Conservation (phyloP, 768 basidiomycete species). For the Amanita thiersii region DNA sequence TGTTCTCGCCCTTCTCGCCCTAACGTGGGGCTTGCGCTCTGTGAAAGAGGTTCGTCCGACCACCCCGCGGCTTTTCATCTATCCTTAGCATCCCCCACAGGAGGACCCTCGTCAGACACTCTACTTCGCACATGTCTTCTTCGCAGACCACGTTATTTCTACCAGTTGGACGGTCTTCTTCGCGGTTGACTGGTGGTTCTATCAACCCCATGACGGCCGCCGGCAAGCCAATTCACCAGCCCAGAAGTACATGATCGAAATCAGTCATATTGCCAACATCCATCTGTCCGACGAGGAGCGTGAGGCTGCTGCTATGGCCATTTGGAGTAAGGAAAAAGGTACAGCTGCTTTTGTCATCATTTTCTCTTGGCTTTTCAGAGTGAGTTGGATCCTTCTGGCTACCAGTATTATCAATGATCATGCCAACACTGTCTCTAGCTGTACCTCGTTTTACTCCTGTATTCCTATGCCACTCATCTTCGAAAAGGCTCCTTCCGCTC, state of each 20-base stretch:
- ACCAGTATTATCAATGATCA: constrained; percentile 8
- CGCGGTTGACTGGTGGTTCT: constrained; percentile 83
- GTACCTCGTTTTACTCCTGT: constrained; percentile 85
- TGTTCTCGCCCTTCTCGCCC: constrained; percentile 66
- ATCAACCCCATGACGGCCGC: constrained; percentile 86
- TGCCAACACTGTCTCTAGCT: constrained; percentile 44
- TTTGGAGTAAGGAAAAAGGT: constrained; percentile 90
- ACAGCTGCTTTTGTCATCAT: constrained; percentile 71
- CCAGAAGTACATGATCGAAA: constrained; percentile 76
- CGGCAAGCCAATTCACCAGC: constrained; percentile 77
- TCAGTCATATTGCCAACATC: constrained; percentile 39
- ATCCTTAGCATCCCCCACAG: constrained; percentile 31
- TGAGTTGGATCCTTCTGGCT: constrained; percentile 24
- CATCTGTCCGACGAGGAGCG: constrained; percentile 60
- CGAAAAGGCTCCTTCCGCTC: constrained; percentile 85
- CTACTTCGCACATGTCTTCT: constrained; percentile 88
- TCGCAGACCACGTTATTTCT: constrained; percentile 84
- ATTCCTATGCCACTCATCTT: constrained; percentile 90
- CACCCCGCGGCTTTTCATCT: constrained; percentile 2
- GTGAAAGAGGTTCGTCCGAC: constrained; percentile 63
- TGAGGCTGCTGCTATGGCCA: constrained; percentile 60
- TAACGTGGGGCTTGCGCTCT: constrained; percentile 84
- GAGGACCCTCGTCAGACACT: constrained; percentile 82
- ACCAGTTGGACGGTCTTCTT: constrained; percentile 93
- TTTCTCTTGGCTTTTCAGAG: constrained; percentile 85